A percentile compares a stretch with the other conserved stretches of the same genome.
phyloP scores from a whole-genome alignment of 2,329 filamentous ascomycete species.

The Alternaria tenuissima region DNA sequence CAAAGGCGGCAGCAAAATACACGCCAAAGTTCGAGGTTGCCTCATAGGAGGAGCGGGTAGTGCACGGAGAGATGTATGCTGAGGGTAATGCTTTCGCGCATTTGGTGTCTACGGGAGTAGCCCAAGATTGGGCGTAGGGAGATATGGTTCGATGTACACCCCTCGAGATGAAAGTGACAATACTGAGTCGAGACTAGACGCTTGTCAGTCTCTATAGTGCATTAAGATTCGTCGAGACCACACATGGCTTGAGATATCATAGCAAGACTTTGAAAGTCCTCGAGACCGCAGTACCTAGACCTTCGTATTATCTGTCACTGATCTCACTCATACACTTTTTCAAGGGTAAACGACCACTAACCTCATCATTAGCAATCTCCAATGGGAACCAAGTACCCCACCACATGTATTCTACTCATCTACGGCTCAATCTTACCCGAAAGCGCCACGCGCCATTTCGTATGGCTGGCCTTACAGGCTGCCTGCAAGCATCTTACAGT shows the following conservation, averaged over 20 bases:
- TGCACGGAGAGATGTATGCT: neutral
- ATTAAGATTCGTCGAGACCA: neutral
- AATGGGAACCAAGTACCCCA: neutral
- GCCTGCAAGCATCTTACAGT: neutral
- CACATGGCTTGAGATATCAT: neutral
- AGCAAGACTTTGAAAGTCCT: too few species aligned
- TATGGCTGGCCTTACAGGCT: neutral
- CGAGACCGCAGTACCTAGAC: neutral
- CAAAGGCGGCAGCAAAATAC: slow-evolving; percentile 86
- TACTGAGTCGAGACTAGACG: neutral
- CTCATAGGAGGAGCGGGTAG: slow-evolving; percentile 11
- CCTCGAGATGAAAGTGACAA: too few species aligned
- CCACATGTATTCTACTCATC: neutral
- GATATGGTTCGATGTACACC: too few species aligned
- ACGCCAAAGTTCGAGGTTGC: slow-evolving; percentile 75
- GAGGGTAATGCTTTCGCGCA: neutral
- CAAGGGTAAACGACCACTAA: neutral
- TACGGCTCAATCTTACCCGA: neutral
- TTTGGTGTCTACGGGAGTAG: neutral
- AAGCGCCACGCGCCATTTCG: neutral
- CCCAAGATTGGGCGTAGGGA: neutral
- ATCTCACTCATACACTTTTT: neutral
- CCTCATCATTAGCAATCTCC: neutral
- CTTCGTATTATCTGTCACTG: neutral
- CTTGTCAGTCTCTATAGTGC: neutral